Conservation (phyloP, 495 filamentous ascomycete genomes). For the Trichoderma gamsii region DNA sequence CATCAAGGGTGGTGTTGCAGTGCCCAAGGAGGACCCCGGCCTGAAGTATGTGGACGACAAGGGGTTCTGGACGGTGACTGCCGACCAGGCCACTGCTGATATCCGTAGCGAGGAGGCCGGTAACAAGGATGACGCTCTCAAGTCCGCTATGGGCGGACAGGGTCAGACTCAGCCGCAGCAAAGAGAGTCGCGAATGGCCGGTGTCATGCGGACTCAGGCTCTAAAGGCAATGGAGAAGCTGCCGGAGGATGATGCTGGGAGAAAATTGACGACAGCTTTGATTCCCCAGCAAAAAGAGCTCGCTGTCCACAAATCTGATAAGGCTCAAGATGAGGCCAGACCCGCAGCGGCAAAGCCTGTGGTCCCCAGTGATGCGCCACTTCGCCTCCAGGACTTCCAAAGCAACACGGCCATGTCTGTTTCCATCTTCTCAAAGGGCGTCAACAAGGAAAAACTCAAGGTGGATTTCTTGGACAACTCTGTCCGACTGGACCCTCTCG, state of each 20-base stretch:
- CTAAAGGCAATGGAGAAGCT: slow-evolving; percentile 55
- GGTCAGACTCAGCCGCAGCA: background rate
- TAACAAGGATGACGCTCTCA: slow-evolving; percentile 20
- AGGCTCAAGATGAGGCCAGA: slow-evolving; percentile 19
- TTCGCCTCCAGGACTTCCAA: slow-evolving; percentile 80
- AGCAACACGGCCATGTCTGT: slow-evolving; percentile 58
- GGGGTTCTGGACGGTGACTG: slow-evolving; percentile 34
- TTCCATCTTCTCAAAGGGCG: slow-evolving; percentile 65
- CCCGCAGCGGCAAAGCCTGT: slow-evolving; percentile 25
- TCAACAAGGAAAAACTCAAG: slow-evolving; percentile 55
- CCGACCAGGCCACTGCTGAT: slow-evolving; percentile 25
- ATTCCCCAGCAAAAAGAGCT: slow-evolving; percentile 48
- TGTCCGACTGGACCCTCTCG: slow-evolving; percentile 25
- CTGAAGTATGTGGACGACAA: slow-evolving; percentile 32
- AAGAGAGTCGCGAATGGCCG: slow-evolving; percentile 32
- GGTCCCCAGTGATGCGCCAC: slow-evolving; percentile 51
- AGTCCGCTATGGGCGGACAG: background rate
- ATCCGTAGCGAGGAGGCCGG: slow-evolving; percentile 17
- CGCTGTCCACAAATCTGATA: background rate
- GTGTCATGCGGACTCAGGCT: slow-evolving; percentile 35
- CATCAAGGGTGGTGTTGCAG: slow-evolving; percentile 33
- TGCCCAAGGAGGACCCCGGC: slow-evolving; percentile 35
- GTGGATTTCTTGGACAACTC: slow-evolving; percentile 53
- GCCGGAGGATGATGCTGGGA: slow-evolving; percentile 53
- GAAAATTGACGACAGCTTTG: slow-evolving; percentile 53